A percentile compares a stretch with the other conserved stretches of the same genome.
Evolutionary conservation across 2,329 filamentous ascomycete genomes (phyloP).

Genomic region (Pyrenochaeta sp.): DNA sequence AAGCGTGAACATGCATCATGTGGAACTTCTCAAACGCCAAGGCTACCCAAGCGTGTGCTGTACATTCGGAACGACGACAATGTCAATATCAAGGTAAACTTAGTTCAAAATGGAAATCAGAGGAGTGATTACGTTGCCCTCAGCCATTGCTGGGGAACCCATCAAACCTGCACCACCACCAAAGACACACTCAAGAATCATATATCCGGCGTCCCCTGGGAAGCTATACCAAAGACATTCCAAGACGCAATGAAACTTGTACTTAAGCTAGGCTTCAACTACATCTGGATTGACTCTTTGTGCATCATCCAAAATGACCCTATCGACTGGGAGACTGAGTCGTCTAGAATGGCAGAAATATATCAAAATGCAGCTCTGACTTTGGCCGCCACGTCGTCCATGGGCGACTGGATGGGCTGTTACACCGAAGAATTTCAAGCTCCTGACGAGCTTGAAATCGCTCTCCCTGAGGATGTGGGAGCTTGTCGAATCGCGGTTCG

Average conservation of each 20-base stretch:
- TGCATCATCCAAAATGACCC: slow-evolving; percentile 24
- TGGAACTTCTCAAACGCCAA: neutral
- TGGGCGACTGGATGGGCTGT: slow-evolving; percentile 6
- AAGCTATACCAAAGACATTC: slow-evolving; percentile 12
- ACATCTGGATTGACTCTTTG: slow-evolving; percentile 36
- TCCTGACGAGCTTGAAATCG: neutral
- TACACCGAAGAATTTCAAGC: neutral
- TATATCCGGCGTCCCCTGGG: slow-evolving; percentile 8
- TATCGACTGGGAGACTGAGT: slow-evolving; percentile 18
- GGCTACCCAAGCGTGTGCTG: slow-evolving; percentile 23
- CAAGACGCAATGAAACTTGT: slow-evolving; percentile 9
- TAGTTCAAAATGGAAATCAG: slow-evolving; percentile 7
- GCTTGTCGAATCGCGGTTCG: slow-evolving; percentile 13
- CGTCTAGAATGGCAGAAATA: slow-evolving; percentile 18
- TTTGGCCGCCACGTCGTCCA: slow-evolving; percentile 14
- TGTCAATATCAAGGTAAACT: slow-evolving; percentile 3
- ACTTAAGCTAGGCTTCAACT: slow-evolving; percentile 23
- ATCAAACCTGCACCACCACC: slow-evolving; percentile 7
- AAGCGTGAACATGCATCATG: slow-evolving; percentile 15
- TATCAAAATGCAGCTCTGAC: slow-evolving; percentile 16
- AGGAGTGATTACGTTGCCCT: neutral
- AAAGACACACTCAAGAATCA: neutral
- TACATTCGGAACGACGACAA: neutral
- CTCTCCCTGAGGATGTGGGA: slow-evolving; percentile 9
- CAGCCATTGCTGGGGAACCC: slow-evolving; percentile 20